Evolutionary conservation across 2,329 filamentous ascomycete species (phyloP).

Genomic region (Verticillium nonalfalfae): DNA sequence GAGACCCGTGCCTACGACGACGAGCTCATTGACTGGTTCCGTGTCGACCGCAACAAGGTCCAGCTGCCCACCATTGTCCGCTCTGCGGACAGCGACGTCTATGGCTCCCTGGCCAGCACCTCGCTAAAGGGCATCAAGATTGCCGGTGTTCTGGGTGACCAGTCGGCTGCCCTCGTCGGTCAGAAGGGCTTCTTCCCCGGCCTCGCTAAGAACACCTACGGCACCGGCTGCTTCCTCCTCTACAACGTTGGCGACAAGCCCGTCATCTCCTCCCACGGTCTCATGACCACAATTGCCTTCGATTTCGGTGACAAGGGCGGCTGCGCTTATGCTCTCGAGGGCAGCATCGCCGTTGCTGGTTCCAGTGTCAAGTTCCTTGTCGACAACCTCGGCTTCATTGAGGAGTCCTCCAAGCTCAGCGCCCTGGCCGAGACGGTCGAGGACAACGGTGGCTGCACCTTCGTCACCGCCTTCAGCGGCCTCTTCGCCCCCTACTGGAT

Average conservation of each 20-base stretch:
- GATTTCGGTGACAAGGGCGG: conserved; percentile 58
- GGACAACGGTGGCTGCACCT: conserved; percentile 69
- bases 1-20: conserved; percentile 70
- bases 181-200: conserved; percentile 73
- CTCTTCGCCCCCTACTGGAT: conserved; percentile 83
- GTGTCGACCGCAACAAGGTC: conserved; percentile 62
- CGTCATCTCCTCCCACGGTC: conserved; percentile 70
- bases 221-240: conserved; percentile 77
- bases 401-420: conserved; percentile 36
- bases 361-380: conserved; percentile 67
- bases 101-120: conserved; percentile 57
- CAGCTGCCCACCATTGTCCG: conserved; percentile 70
- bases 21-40: conserved; percentile 67
- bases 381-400: conserved; percentile 51
- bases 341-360: conserved; percentile 70
- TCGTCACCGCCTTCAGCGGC: conserved; percentile 77
- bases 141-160: conserved; percentile 73
- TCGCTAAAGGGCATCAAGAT: conserved; percentile 62
- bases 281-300: conserved; percentile 72
- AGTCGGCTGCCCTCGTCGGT: conserved; percentile 74
- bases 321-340: conserved; percentile 70
- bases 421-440: conserved; percentile 40
- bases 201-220: conserved; percentile 79
- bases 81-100: conserved; percentile 63
- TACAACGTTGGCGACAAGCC: conserved; percentile 78